phyloP scores from a whole-genome alignment of 2,329 filamentous ascomycete genomes.

The Didymella sp. region DNA sequence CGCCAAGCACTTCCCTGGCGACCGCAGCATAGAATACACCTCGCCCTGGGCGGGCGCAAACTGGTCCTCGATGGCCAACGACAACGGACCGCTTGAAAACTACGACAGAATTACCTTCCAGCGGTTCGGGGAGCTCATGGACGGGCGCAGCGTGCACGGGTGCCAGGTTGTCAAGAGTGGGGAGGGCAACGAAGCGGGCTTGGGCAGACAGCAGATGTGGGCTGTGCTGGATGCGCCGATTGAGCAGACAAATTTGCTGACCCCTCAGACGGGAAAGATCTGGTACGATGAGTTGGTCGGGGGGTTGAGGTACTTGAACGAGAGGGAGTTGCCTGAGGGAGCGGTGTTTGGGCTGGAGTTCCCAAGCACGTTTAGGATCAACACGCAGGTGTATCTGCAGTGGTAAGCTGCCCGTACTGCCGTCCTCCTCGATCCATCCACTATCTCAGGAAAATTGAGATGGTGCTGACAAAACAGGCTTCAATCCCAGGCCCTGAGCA shows the following conservation, averaged over 20 bases:
- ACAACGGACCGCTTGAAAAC: conserved; percentile 43
- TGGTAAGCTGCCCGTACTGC: conserved; percentile 41
- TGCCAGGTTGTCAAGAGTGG: conserved; percentile 22
- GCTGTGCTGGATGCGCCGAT: conserved; percentile 41
- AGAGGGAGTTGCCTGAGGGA: conserved; percentile 43
- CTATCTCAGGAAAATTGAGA: too few species aligned
- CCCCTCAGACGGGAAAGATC: conserved; percentile 46
- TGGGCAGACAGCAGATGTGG: conserved; percentile 40
- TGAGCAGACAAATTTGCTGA: conserved; percentile 46
- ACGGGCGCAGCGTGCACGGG: conserved; percentile 32
- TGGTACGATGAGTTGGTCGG: conserved; percentile 55
- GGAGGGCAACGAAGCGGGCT: conserved; percentile 34
- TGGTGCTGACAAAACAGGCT: conserved; percentile 34
- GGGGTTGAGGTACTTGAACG: conserved; percentile 39
- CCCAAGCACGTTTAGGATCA: conserved; percentile 49
- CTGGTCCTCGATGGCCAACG: conserved; percentile 64
- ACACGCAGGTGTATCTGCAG: conserved; percentile 47
- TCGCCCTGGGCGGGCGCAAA: conserved; percentile 91
- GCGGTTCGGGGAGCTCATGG: conserved; percentile 36
- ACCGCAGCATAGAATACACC: conserved; percentile 89
- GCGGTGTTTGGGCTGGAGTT: conserved; percentile 50
- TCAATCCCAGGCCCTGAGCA: conserved; percentile 71
- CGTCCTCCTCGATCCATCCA: not conserved
- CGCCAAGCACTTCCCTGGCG: conserved; percentile 90
- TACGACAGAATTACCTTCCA: conserved; percentile 44